phyloP scores from a whole-genome alignment of 202 grass and related monocot genomes.

The Zizania palustris region DNA sequence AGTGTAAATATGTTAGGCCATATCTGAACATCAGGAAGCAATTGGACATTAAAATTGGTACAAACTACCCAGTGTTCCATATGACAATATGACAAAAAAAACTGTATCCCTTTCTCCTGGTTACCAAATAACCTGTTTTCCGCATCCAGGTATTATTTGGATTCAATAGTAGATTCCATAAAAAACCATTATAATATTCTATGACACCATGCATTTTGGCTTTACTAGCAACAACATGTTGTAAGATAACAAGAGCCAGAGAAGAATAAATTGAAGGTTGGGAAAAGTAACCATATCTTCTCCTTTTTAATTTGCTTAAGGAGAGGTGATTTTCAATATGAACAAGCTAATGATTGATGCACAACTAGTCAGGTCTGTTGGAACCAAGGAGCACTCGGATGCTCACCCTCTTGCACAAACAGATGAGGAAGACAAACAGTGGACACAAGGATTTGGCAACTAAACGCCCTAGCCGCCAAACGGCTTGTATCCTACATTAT shows the following conservation, averaged over 20 bases:
- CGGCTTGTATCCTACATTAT: too few species aligned
- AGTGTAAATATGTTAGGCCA: not conserved
- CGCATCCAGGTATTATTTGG: not conserved
- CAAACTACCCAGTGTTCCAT: not conserved
- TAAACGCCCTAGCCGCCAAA: too few species aligned
- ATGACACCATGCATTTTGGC: not conserved
- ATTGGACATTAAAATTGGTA: constrained; percentile 25
- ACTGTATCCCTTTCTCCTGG: not conserved
- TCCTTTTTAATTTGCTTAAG: not conserved
- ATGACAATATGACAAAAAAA: constrained; percentile 2
- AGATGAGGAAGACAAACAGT: too few species aligned
- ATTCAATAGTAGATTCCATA: constrained; percentile 17
- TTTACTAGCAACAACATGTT: not conserved
- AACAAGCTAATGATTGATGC: constrained; percentile 5
- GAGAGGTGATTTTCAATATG: not conserved
- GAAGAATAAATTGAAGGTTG: constrained; percentile 1
- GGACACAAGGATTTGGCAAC: too few species aligned
- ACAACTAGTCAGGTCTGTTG: not conserved
- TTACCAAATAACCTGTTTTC: constrained; percentile 3
- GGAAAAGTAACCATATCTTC: not conserved
- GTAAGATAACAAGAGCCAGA: constrained; percentile 4
- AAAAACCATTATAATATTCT: not conserved
- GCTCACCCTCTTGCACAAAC: too few species aligned
- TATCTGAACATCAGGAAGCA: constrained; percentile 18
- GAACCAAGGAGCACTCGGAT: too few species aligned